These are phyloP conservation scores for Delonix regia DNA, from an alignment of 306 rosid genomes.

Conservation along the genomic window DNA sequence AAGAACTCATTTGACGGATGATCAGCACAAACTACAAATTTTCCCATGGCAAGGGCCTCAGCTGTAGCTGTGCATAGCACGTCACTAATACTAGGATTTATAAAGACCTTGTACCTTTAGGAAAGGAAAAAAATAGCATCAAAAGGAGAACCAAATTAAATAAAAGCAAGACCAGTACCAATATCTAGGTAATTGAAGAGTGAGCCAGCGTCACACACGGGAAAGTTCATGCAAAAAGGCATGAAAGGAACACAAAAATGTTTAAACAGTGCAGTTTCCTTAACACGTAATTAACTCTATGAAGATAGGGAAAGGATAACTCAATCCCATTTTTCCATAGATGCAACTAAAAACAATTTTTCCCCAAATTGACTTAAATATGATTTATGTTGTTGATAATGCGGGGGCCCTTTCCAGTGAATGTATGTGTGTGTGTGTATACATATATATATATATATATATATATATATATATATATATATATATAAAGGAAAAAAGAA, in stretches of 20 bases:
- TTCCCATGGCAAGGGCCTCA: slow-evolving; percentile 99
- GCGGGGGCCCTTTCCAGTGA: neutral
- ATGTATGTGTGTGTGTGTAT: no score
- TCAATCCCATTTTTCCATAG: slow-evolving; percentile 28
- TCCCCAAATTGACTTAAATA: slow-evolving; percentile 7
- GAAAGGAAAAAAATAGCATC: slow-evolving; percentile 32
- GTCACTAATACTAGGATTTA: slow-evolving; percentile 94
- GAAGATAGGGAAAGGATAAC: slow-evolving; percentile 29
- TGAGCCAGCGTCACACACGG: neutral
- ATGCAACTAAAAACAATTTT: slow-evolving; percentile 21
- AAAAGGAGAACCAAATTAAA: slow-evolving; percentile 13
- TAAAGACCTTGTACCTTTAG: slow-evolving; percentile 93
- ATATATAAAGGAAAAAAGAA: no score
- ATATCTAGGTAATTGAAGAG: slow-evolving; percentile 9
- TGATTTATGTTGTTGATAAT: slow-evolving; percentile 16
- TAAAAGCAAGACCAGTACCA: slow-evolving; percentile 4
- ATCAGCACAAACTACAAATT: slow-evolving; percentile 93
- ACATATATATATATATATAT: no score
- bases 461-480: no score
- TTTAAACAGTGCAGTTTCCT: slow-evolving; percentile 28
- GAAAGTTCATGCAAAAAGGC: slow-evolving; percentile 9
- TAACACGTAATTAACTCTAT: neutral
- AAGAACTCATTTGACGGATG: slow-evolving; percentile 96
- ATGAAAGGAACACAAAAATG: neutral
- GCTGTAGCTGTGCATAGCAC: slow-evolving; percentile 98